Conservation (phyloP, 2,329 filamentous ascomycete genomes). For the Dothideomycetes sp. region DNA sequence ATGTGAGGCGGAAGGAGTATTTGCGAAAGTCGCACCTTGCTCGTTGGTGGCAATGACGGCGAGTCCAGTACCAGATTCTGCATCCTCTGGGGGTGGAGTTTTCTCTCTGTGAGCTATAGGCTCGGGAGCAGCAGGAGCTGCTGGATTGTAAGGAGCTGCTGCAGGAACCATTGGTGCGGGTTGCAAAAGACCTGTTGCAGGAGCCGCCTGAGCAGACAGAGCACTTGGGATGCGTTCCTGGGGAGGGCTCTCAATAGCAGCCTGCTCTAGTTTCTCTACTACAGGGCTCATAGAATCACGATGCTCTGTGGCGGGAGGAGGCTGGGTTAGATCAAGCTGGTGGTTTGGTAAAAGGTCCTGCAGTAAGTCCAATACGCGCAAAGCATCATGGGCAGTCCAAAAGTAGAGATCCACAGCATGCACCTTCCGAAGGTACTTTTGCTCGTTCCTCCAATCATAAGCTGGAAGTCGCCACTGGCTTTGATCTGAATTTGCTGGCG, state of each 20-base stretch:
- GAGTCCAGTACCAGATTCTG: slow-evolving; percentile 37
- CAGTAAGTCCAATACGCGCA: slow-evolving; percentile 58
- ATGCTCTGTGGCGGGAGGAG: slow-evolving; percentile 40
- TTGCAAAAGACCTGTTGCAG: slow-evolving; percentile 11
- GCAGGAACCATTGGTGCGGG: slow-evolving; percentile 32
- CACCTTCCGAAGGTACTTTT: slow-evolving; percentile 68
- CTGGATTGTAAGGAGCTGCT: slow-evolving; percentile 68
- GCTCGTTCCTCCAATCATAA: slow-evolving; percentile 61
- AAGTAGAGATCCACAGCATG: slow-evolving; percentile 70
- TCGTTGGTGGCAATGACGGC: slow-evolving; percentile 27
- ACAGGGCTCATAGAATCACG: slow-evolving; percentile 51
- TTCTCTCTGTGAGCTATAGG: slow-evolving; percentile 63
- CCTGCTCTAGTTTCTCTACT: slow-evolving; percentile 62
- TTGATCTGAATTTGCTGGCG: slow-evolving; percentile 32
- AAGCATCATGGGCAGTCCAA: slow-evolving; percentile 63
- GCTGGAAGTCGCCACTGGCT: slow-evolving; percentile 64
- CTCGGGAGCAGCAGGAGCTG: slow-evolving; percentile 65
- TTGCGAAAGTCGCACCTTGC: slow-evolving; percentile 14
- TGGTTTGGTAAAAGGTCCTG: slow-evolving; percentile 51
- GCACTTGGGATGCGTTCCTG: slow-evolving; percentile 28
- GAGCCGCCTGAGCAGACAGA: slow-evolving; percentile 22
- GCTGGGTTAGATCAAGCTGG: slow-evolving; percentile 54
- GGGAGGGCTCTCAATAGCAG: slow-evolving; percentile 52
- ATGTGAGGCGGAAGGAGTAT: slow-evolving; percentile 13
- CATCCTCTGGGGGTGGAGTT: slow-evolving; percentile 65